Base-by-base conservation (phyloP, 75 land plant genomes). In the Picea glauca region DNA sequence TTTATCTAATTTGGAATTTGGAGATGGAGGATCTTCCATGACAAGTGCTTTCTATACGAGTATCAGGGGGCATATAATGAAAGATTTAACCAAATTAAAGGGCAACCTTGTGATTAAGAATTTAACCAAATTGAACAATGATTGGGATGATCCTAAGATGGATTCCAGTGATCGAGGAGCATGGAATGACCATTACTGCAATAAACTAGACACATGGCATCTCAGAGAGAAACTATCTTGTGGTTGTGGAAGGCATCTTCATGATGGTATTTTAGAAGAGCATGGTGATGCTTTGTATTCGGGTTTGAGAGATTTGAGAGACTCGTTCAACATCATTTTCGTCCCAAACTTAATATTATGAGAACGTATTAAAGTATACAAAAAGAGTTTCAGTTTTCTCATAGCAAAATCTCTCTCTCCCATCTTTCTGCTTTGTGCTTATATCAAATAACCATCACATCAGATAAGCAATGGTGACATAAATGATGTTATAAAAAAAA, bases 1-100 rank as follows among this genome's bases (percentile, higher is more conserved):
- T 64, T 30, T 31, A 32, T 64, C 67, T 64, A 31, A 64, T 35
- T 64, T 32, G 67, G 38, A 64, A 64, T 64, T 64, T 26, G 67
- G 13, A 35, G 67, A 64, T 31, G 38, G 67, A 64, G 33, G 32
- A 30, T 64, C 35, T 8, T 64, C 67, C 7, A 62, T 26, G 20
- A 62, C 30, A 62, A 64, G 67, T 64, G 67, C 35, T 9, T 15
- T 13, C 33, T 64, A 30, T 64, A 26, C 21, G 67, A 32, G 38
- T 13, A 9, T 31, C 67, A 64, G 67, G 32, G 67, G 31, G 33
- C 67, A 64, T 64, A 35, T 31, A 23, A 31, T 64, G 32, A 26
- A 26, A 64, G 67, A 64, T 31, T 8, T 64, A 64, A 64, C 35
- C 38, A 64, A 64, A 64, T 64, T 64, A 15, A 64, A 64, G 33